Evolutionary conservation across 768 basidiomycete genomes (phyloP).

Genomic region (Kockovaella imperatae): DNA sequence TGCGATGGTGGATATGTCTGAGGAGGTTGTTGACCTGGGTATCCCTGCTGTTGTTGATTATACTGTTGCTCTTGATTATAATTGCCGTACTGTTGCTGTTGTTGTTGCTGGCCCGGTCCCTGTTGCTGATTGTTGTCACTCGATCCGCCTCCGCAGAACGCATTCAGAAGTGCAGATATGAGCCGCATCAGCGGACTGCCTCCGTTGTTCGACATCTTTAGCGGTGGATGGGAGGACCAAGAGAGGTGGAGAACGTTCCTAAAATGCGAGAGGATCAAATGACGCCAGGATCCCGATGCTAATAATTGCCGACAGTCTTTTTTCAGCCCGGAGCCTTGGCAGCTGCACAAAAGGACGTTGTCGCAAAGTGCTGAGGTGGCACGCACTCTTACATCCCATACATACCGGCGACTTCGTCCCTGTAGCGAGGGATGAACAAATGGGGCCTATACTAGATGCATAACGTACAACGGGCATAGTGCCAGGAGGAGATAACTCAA

Average conservation of each 20-base stretch:
- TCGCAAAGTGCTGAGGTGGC: too few relatives aligned
- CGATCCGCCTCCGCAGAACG: slow-evolving; percentile 6
- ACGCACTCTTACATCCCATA: too few relatives aligned
- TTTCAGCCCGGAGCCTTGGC: too few relatives aligned
- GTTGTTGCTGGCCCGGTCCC: background rate
- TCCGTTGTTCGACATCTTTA: slow-evolving; percentile 3
- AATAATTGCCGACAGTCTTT: too few relatives aligned
- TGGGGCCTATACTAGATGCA: too few relatives aligned
- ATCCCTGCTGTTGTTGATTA: slow-evolving; percentile 21
- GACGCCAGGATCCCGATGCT: too few relatives aligned
- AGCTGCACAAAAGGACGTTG: too few relatives aligned
- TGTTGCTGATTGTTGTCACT: background rate
- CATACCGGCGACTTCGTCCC: too few relatives aligned
- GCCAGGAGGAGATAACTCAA: too few relatives aligned
- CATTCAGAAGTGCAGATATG: slow-evolving; percentile 3
- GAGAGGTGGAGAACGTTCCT: background rate
- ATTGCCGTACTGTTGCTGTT: background rate
- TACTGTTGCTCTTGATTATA: slow-evolving; percentile 3
- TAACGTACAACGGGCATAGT: too few relatives aligned
- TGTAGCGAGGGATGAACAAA: too few relatives aligned
- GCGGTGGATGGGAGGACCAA: background rate
- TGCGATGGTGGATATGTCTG: slow-evolving; percentile 10
- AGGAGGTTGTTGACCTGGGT: slow-evolving; percentile 16
- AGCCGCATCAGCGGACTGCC: slow-evolving; percentile 1
- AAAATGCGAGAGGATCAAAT: background rate